Base-by-base conservation (phyloP, 2,329 filamentous ascomycete species). In the Arachnomyces sp. region DNA sequence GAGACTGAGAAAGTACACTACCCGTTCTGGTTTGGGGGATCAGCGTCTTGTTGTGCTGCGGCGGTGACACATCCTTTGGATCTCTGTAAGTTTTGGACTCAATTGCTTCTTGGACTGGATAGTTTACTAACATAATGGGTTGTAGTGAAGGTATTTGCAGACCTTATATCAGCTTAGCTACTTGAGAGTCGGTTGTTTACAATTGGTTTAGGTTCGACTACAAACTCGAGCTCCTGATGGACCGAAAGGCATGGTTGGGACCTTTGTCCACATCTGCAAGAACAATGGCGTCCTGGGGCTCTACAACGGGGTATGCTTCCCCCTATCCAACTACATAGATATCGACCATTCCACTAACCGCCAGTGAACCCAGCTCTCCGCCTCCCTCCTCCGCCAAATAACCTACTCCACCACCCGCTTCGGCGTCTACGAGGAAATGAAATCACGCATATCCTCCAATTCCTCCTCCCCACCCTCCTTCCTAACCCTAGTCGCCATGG, bases 381-480 rank as follows among this genome's bases (percentile, higher is more conserved):
- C 92, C 50, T 92, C 89, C 42, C 77, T 96, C 36, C 76, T 96
- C 43, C 89, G 92, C 49, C 92, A 96, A 69, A 76, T 89, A 52
- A 96, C 92, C 44, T 98, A 98, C 71, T 92, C 84, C 44, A 98
- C 92, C 37, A 92, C 88, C 29, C 86, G 92, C 36, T 98, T 98
- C 68, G 92, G 88, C 49, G 80, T 95, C 49, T 98, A 98, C 71
- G 92, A 96, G 67, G 81, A 94, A 52, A 73, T 96, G 44, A 98
- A 98, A 67, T 68, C 76, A 16, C 76, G 74, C 38, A 73, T 82
- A 57, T 49, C 64, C 25, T 58, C 60, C 2, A 53, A 58, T 3
- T 60, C 71, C 9, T 61, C 59, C 9, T 60, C 63, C 18, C 58
- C 68, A 38, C 82, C 88, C 2, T 79, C 82, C 2, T 80, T 94